Evolutionary conservation across 2,329 filamentous ascomycete genomes (phyloP).

Genomic region (Clonostachys byssicola): DNA sequence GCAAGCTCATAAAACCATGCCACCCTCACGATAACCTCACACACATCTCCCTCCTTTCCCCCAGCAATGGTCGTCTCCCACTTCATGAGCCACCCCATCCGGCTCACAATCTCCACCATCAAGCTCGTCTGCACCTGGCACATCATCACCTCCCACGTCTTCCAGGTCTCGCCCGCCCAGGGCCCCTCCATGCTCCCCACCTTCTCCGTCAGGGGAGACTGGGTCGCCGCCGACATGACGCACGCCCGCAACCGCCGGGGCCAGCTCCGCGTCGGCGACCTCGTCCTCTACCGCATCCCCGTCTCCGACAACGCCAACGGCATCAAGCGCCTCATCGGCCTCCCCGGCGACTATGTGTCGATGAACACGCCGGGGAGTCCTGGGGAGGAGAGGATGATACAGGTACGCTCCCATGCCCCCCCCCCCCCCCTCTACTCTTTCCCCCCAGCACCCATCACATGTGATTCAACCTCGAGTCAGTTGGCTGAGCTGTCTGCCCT

Average conservation of each 20-base stretch:
- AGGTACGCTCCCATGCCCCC: slow-evolving; percentile 39
- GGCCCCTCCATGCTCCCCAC: slow-evolving; percentile 92
- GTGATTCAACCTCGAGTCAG: not conserved
- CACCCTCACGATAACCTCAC: no score
- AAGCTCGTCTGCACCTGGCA: slow-evolving; percentile 8
- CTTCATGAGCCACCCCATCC: slow-evolving; percentile 33
- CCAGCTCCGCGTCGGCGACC: slow-evolving; percentile 68
- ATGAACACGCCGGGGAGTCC: slow-evolving; percentile 53
- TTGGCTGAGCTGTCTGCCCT: slow-evolving; percentile 1
- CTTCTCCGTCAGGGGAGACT: slow-evolving; percentile 63
- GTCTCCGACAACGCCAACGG: slow-evolving; percentile 53
- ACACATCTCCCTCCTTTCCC: not conserved
- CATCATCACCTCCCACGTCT: slow-evolving; percentile 40
- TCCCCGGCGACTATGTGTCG: slow-evolving; percentile 74
- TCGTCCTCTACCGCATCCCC: slow-evolving; percentile 77
- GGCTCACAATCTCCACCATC: slow-evolving; percentile 23
- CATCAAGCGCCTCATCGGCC: slow-evolving; percentile 75
- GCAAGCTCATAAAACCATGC: no score
- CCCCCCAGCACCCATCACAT: not conserved
- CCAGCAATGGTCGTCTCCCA: slow-evolving; percentile 2
- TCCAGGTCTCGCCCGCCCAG: slow-evolving; percentile 52
- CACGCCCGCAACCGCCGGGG: slow-evolving; percentile 70
- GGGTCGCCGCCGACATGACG: slow-evolving; percentile 63
- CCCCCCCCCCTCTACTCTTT: not conserved
- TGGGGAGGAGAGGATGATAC: slow-evolving; percentile 52